Percentiles rank a stretch among this genome's conserved stretches.
Conservation (phyloP, 768 basidiomycete species). For the Psilocybe sp. region DNA sequence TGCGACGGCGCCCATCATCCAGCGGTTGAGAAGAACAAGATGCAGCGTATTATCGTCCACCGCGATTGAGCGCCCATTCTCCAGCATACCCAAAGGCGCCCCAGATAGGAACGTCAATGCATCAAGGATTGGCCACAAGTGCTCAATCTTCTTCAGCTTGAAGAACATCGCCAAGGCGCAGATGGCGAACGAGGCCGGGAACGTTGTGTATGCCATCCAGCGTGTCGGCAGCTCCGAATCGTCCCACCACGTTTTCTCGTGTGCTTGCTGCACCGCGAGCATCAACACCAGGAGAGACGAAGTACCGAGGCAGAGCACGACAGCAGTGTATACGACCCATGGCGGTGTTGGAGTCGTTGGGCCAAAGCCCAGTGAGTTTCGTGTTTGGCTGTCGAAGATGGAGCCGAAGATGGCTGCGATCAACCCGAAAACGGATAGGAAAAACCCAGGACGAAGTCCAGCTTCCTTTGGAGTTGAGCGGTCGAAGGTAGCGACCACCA, state of each 20-base stretch:
- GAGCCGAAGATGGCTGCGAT: constrained; percentile 23
- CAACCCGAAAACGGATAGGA: constrained; percentile 19
- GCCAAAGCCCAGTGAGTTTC: constrained; percentile 18
- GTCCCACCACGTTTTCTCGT: constrained; percentile 19
- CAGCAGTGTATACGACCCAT: constrained; percentile 24
- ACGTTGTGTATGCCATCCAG: constrained; percentile 16
- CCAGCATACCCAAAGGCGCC: constrained; percentile 22
- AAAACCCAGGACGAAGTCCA: constrained; percentile 18
- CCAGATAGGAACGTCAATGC: constrained; percentile 22
- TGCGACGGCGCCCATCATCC: constrained; percentile 26
- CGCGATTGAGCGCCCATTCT: constrained; percentile 21
- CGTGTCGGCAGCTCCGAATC: constrained; percentile 17
- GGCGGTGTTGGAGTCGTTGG: constrained; percentile 11
- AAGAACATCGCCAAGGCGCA: constrained; percentile 16
- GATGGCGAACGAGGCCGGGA: constrained; percentile 14
- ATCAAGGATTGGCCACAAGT: constrained; percentile 25
- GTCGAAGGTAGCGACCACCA: constrained; percentile 24
- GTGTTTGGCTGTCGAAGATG: constrained; percentile 20
- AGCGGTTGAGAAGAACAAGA: constrained; percentile 21
- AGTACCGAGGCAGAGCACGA: constrained; percentile 7
- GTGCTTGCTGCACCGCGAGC: constrained; percentile 12
- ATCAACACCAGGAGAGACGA: constrained; percentile 12
- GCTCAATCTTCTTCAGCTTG: constrained; percentile 1
- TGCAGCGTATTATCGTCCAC: constrained; percentile 22
- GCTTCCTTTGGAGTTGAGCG: constrained; percentile 21